These are phyloP conservation scores for Penicillium capsulatum DNA, from an alignment of 2,329 filamentous ascomycete species.

Conservation along the genomic window DNA sequence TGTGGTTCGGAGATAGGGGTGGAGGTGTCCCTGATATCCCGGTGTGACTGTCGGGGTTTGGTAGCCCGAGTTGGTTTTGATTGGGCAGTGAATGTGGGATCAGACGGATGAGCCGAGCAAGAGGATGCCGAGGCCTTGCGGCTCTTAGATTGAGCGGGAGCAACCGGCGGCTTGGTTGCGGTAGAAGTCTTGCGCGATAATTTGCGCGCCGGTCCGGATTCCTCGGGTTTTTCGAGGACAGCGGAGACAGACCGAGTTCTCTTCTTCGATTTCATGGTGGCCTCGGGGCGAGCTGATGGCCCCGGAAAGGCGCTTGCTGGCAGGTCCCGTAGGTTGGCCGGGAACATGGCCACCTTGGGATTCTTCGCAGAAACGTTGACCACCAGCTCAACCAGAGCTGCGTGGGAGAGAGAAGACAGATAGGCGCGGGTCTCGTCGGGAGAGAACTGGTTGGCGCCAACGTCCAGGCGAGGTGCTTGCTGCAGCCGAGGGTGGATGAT, in stretches of 20 bases:
- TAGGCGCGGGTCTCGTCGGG: slow-evolving; percentile 57
- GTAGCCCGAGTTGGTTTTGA: background rate
- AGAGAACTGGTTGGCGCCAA: slow-evolving; percentile 29
- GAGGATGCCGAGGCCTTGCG: too few relatives aligned
- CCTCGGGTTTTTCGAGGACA: too few relatives aligned
- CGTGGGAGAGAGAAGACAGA: slow-evolving; percentile 57
- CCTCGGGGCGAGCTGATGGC: slow-evolving; percentile 9
- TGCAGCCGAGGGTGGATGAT: slow-evolving; percentile 13
- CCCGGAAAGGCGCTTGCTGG: slow-evolving; percentile 22
- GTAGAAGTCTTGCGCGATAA: too few relatives aligned
- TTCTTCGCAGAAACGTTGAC: slow-evolving; percentile 58
- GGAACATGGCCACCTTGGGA: slow-evolving; percentile 64
- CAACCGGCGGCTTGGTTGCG: too few relatives aligned
- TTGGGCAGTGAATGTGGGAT: background rate
- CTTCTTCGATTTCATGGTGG: slow-evolving; percentile 1
- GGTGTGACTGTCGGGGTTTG: background rate
- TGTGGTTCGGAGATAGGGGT: background rate
- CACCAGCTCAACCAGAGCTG: slow-evolving; percentile 61
- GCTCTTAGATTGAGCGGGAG: too few relatives aligned
- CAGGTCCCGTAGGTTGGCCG: slow-evolving; percentile 31
- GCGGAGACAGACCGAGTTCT: background rate
- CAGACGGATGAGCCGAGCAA: background rate
- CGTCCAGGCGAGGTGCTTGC: slow-evolving; percentile 18
- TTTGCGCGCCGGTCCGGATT: too few relatives aligned
- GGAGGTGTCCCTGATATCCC: background rate